Conservation (phyloP, 1,284 basidiomycete genomes). For the Fomitiporia mediterranea region DNA sequence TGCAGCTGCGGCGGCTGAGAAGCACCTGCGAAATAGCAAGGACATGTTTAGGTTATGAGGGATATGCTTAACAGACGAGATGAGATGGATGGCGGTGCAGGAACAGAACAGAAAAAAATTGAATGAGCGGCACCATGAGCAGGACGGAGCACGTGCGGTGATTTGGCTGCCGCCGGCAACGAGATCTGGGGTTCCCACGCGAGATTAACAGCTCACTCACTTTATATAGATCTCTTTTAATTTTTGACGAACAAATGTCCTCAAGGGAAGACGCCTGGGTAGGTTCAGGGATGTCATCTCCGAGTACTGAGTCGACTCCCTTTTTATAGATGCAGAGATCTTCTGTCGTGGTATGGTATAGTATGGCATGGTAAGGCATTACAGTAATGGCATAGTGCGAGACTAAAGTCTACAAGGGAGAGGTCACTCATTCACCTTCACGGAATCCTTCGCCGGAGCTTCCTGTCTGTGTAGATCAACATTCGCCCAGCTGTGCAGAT, state of each 20-base stretch:
- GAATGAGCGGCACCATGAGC: too few species aligned
- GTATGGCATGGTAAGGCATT: too few species aligned
- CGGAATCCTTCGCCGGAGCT: not conserved
- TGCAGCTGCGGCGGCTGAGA: conserved; percentile 14
- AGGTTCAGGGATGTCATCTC: not conserved
- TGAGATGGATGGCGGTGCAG: not conserved
- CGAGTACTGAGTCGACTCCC: not conserved
- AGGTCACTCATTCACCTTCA: not conserved
- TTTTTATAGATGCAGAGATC: not conserved
- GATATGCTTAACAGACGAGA: too few species aligned
- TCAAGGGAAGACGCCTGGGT: too few species aligned
- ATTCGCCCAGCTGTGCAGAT: too few species aligned
- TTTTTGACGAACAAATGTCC: too few species aligned
- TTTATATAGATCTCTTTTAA: not conserved
- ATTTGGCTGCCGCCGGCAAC: not conserved
- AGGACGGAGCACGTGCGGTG: not conserved
- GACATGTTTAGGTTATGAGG: conserved; percentile 12
- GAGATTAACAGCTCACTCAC: not conserved
- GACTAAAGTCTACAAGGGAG: not conserved
- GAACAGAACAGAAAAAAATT: not conserved
- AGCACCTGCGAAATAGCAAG: conserved; percentile 17
- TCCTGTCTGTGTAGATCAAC: not conserved
- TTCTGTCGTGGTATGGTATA: too few species aligned
- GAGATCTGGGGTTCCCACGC: conserved; percentile 3
- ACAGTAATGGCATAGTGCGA: too few species aligned